Evolutionary conservation across 139 green algal genomes (phyloP).

Genomic region (Choricystis sp.): DNA sequence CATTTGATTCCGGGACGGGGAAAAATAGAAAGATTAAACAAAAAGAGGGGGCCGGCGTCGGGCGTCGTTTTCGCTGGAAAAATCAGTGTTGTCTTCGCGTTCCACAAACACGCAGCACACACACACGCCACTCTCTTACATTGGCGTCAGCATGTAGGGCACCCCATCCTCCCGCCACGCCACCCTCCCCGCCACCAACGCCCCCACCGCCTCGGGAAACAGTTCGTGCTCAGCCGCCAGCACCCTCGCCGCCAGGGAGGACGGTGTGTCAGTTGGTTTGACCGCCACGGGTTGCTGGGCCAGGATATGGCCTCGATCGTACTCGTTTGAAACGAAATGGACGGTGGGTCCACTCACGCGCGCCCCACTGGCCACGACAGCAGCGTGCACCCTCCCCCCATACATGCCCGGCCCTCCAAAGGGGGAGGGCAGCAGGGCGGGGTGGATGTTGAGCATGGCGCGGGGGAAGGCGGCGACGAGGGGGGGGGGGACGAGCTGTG

Average conservation of each 20-base stretch:
- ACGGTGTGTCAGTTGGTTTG: conserved; percentile 53
- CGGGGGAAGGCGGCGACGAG: conserved; percentile 56
- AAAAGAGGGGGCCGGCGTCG: too few relatives aligned
- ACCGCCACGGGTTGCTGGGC: conserved; percentile 79
- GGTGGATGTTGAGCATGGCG: conserved; percentile 97
- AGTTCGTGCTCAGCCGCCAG: conserved; percentile 72
- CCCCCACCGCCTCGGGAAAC: conserved; percentile 76
- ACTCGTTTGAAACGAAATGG: conserved; percentile 97
- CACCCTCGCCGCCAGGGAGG: conserved; percentile 64
- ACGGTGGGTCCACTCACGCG: conserved; percentile 79
- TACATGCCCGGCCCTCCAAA: conserved; percentile 96
- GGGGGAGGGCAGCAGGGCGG: conserved; percentile 71
- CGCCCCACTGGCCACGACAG: conserved; percentile 77
- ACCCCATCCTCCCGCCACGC: conserved; percentile 75
- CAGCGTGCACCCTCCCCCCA: conserved; percentile 73
- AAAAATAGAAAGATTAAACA: too few relatives aligned
- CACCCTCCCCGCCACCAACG: conserved; percentile 73
- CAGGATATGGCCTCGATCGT: conserved; percentile 84
- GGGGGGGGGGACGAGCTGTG: conserved; percentile 58
- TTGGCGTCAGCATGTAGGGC: conserved; percentile 33
- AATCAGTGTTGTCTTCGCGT: too few relatives aligned
- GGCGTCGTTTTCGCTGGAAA: too few relatives aligned
- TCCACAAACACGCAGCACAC: too few relatives aligned
- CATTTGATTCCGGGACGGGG: too few relatives aligned
- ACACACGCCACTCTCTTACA: too few relatives aligned